A percentile compares a stretch with the other conserved stretches of the same genome.
phyloP scores from a whole-genome alignment of 2,329 filamentous ascomycete species.

The Pyricularia grisea region DNA sequence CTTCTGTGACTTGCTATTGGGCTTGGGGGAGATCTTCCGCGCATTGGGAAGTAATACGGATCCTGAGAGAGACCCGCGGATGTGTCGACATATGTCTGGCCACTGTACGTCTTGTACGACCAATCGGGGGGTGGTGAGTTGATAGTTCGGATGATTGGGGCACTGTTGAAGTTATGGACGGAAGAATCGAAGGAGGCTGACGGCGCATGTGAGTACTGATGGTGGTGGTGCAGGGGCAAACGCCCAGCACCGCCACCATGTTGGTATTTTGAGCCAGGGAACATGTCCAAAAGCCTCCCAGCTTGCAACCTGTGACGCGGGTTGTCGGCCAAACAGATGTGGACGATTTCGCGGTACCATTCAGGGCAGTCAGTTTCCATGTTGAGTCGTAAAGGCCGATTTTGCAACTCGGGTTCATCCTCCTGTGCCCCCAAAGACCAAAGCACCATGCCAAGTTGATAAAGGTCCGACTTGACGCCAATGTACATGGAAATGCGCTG shows the following conservation, averaged over 20 bases:
- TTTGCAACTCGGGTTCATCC: conserved; percentile 79
- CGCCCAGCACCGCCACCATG: conserved; percentile 7
- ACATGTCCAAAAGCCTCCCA: conserved; percentile 57
- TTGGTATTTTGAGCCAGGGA: conserved; percentile 37
- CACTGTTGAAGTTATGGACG: conserved; percentile 15
- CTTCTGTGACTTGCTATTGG: conserved; percentile 35
- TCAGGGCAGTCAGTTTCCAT: conserved; percentile 57
- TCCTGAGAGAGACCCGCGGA: conserved; percentile 27
- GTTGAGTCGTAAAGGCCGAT: conserved; percentile 56
- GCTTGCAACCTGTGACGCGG: conserved; percentile 69
- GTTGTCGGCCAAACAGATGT: conserved; percentile 64
- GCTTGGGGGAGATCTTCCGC: conserved; percentile 46
- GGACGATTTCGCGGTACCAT: conserved; percentile 71
- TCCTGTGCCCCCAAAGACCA: conserved; percentile 84
- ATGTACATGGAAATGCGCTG: conserved; percentile 96
- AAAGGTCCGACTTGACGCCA: conserved; percentile 93
- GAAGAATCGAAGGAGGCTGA: conserved; percentile 26
- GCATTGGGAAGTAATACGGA: conserved; percentile 33
- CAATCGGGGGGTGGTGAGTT: conserved; percentile 30
- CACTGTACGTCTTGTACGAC: conserved; percentile 25
- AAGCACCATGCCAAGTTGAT: conserved; percentile 92
- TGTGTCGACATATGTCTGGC: conserved; percentile 26
- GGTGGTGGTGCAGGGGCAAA: neutral
- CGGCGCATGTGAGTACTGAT: conserved; percentile 16
- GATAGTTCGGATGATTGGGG: conserved; percentile 27